Conservation (phyloP, 2,329 filamentous ascomycete genomes). For the Fusarium nodosum region DNA sequence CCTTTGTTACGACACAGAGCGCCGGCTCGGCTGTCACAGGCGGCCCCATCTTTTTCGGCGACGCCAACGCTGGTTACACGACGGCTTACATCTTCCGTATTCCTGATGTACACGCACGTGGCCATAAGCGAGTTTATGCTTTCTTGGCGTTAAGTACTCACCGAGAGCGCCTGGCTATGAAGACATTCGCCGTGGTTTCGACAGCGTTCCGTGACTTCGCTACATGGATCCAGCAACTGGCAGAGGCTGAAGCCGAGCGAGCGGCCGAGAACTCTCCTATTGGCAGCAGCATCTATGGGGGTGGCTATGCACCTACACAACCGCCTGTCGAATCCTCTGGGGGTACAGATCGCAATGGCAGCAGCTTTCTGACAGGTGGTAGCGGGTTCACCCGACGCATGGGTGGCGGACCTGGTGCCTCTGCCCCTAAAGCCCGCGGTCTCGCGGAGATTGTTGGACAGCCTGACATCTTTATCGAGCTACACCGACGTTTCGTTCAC, state of each 20-base stretch:
- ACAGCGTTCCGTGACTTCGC: slow-evolving; percentile 74
- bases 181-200: slow-evolving; percentile 73
- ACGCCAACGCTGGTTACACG: slow-evolving; percentile 74
- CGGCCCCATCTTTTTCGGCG: slow-evolving; percentile 77
- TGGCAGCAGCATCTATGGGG: slow-evolving; percentile 58
- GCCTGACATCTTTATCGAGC: slow-evolving; percentile 76
- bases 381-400: slow-evolving; percentile 70
- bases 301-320: slow-evolving; percentile 50
- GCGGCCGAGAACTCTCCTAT: slow-evolving; percentile 60
- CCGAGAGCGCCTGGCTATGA: slow-evolving; percentile 74
- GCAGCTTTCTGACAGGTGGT: slow-evolving; percentile 69
- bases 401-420: slow-evolving; percentile 68
- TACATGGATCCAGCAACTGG: slow-evolving; percentile 74
- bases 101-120: slow-evolving; percentile 75
- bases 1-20: slow-evolving; percentile 68
- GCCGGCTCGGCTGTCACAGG: slow-evolving; percentile 69
- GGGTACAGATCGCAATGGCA: slow-evolving; percentile 59
- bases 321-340: slow-evolving; percentile 51
- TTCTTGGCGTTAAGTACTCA: slow-evolving; percentile 75
- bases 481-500: slow-evolving; percentile 74
- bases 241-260: slow-evolving; percentile 73
- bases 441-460: slow-evolving; percentile 75
- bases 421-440: slow-evolving; percentile 70
- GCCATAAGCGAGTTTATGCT: slow-evolving; percentile 77
- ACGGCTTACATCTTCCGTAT: slow-evolving; percentile 80